Evolutionary conservation across 495 filamentous ascomycete species (phyloP).

Genomic region (Saxophila tyrrhenica): DNA sequence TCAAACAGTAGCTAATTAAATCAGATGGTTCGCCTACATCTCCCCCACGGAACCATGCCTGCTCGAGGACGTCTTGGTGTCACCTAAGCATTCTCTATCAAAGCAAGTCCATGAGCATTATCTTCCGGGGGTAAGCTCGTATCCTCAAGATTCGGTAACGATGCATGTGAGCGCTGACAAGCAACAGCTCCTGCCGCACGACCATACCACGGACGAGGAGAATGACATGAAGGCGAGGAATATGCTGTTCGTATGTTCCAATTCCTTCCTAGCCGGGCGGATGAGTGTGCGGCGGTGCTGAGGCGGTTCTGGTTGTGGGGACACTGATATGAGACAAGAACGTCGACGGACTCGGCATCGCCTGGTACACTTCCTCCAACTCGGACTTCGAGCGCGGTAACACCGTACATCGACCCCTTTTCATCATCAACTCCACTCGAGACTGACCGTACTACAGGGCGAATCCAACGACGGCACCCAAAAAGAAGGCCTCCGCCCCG

Average conservation of each 20-base stretch:
- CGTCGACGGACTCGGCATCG: conserved; percentile 38
- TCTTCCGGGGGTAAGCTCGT: conserved; percentile 25
- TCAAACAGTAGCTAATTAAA: conserved; percentile 11
- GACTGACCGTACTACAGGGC: neutral
- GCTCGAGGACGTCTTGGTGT: conserved; percentile 30
- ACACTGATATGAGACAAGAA: conserved; percentile 20
- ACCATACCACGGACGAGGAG: neutral
- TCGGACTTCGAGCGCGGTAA: conserved; percentile 22
- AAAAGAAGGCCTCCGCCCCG: conserved; percentile 28
- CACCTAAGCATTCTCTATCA: conserved; percentile 31
- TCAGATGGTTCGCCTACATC: conserved; percentile 33
- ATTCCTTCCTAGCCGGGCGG: too few relatives aligned
- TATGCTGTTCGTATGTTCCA: conserved; percentile 20
- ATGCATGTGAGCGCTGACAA: conserved; percentile 20
- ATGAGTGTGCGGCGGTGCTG: too few relatives aligned
- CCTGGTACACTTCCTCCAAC: conserved; percentile 33
- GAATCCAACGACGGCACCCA: conserved; percentile 5
- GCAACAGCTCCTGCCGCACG: conserved; percentile 20
- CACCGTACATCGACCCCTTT: neutral
- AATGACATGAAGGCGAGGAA: conserved; percentile 28
- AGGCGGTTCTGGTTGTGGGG: neutral
- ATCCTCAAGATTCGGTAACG: too few relatives aligned
- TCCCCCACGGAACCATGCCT: conserved; percentile 28
- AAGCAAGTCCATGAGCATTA: conserved; percentile 42
- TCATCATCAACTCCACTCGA: neutral